phyloP scores from a whole-genome alignment of 768 basidiomycete genomes.

The Epithele typhae region DNA sequence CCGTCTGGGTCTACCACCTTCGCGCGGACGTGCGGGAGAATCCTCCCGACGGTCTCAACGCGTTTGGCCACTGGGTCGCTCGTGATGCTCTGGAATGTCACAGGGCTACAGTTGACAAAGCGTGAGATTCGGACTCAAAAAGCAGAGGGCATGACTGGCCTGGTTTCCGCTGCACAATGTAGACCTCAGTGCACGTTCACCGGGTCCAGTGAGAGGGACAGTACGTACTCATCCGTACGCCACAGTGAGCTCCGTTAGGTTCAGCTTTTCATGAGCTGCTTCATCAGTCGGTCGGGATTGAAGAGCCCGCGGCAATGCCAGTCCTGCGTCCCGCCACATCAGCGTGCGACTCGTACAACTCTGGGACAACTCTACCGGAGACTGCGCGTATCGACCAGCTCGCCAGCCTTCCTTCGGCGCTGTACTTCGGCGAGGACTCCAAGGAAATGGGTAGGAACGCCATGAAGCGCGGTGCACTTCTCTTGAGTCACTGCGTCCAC shows the following conservation, averaged over 20 bases:
- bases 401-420: slow-evolving; percentile 42
- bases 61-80: slow-evolving; percentile 68
- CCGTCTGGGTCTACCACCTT: slow-evolving; percentile 61
- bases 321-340: slow-evolving; percentile 41
- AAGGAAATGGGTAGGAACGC: slow-evolving; percentile 83
- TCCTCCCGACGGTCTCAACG: slow-evolving; percentile 76
- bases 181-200: too few species aligned
- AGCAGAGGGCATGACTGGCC: slow-evolving; percentile 28
- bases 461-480: slow-evolving; percentile 74
- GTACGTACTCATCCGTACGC: slow-evolving; percentile 86
- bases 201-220: background rate
- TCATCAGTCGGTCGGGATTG: slow-evolving; percentile 82
- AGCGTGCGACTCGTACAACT: too few species aligned
- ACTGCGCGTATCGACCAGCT: slow-evolving; percentile 41
- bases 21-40: slow-evolving; percentile 74
- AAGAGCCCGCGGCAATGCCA: slow-evolving; percentile 78
- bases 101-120: slow-evolving; percentile 70
- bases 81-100: slow-evolving; percentile 76
- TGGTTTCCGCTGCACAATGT: slow-evolving; percentile 68
- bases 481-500: slow-evolving; percentile 69
- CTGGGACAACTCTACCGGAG: slow-evolving; percentile 42
- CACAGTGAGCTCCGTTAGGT: slow-evolving; percentile 66
- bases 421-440: slow-evolving; percentile 69
- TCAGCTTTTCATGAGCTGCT: slow-evolving; percentile 61
- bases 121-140: too few species aligned